Percentiles rank a stretch among this genome's conserved stretches.
Conservation (phyloP, 1,284 basidiomycete species). For the Moesziomyces antarcticus region DNA sequence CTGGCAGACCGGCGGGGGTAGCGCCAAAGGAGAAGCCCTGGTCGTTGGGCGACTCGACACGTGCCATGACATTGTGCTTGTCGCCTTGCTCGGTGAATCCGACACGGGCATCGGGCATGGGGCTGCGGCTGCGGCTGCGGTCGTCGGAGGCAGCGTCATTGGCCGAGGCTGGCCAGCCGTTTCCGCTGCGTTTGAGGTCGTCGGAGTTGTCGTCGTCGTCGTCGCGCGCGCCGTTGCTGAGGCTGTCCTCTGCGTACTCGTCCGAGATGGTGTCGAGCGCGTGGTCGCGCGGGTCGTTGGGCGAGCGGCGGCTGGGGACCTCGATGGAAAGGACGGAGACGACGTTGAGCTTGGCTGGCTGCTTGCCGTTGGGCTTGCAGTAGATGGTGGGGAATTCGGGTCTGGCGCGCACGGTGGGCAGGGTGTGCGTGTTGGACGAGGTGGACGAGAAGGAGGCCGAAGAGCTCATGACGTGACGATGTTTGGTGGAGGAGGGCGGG, state of each 20-base stretch:
- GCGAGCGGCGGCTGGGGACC: constrained; percentile 79
- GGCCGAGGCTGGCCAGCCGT: constrained; percentile 16
- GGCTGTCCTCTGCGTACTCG: constrained; percentile 29
- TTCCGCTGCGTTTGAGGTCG: constrained; percentile 52
- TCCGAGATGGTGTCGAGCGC: constrained; percentile 52
- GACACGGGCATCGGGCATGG: constrained; percentile 26
- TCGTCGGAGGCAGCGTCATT: constrained; percentile 1
- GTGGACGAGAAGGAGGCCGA: constrained; percentile 35
- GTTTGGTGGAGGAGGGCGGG: constrained; percentile 1
- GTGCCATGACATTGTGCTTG: constrained; percentile 33
- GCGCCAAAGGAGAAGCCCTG: constrained; percentile 51
- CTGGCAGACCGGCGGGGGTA: constrained; percentile 45
- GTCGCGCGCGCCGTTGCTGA: constrained; percentile 12
- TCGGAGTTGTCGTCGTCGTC: constrained; percentile 51
- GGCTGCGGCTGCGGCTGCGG: constrained; percentile 17
- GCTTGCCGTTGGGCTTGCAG: constrained; percentile 70
- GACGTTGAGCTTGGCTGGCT: constrained; percentile 75
- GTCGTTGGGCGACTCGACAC: constrained; percentile 27
- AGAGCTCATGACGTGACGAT: constrained; percentile 20
- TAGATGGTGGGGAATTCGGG: constrained; percentile 86
- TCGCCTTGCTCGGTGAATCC: constrained; percentile 35
- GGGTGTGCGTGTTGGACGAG: constrained; percentile 28
- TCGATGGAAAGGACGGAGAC: constrained; percentile 91
- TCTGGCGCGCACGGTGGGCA: constrained; percentile 84
- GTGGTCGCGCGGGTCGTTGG: constrained; percentile 67